Base-by-base conservation (phyloP, 495 filamentous ascomycete species). In the Pyronema domesticum region DNA sequence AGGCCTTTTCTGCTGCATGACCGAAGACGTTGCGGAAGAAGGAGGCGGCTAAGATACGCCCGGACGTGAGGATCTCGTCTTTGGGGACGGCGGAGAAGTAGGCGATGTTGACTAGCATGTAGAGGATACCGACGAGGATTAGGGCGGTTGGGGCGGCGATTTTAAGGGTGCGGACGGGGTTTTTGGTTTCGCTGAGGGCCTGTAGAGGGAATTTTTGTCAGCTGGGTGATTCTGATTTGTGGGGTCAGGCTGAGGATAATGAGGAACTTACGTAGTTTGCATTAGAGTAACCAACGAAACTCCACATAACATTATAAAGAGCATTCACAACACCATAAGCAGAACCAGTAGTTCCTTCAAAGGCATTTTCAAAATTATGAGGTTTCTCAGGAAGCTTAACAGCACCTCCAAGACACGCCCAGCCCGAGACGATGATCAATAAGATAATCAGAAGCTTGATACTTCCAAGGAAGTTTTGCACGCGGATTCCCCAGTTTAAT, bases 371-470 rank as follows among this genome's bases (percentile, higher is more conserved):
- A 66, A 85, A 85, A 64, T 85, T 84, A 57, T 78, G 63, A 3
- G 81, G 80, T 48, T 71, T 69, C 5, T 56, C 56, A 1, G 55
- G 54, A n/a, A 79, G 64, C 42, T 72, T 73, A 23, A 76, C 56
- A 51, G 70, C 72, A 4, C 76, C 76, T 8, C 68, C 76, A 8
- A 83, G 67, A 63, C 74, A 73, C 63, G 65, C 48, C 6, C 56
- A 60, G 10, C 55, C 59, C 23, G 45, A 63, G 1, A 73, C 39
- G 5, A 76, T 70, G 48, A 80, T 77, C 55, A 66, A 72, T 51
- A 78, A 72, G 68, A 86, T 79, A 60, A 85, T 78, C 3, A 79
- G 7, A n/a, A 86, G 72, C 64, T 87, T 86, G 63, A 84, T 65
- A 55, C 78, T 71, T 19, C 80, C 83, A 0, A 87, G 71, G 6